Base-by-base conservation (phyloP, 106 monocot genomes). In the Apostasia ramifera region DNA sequence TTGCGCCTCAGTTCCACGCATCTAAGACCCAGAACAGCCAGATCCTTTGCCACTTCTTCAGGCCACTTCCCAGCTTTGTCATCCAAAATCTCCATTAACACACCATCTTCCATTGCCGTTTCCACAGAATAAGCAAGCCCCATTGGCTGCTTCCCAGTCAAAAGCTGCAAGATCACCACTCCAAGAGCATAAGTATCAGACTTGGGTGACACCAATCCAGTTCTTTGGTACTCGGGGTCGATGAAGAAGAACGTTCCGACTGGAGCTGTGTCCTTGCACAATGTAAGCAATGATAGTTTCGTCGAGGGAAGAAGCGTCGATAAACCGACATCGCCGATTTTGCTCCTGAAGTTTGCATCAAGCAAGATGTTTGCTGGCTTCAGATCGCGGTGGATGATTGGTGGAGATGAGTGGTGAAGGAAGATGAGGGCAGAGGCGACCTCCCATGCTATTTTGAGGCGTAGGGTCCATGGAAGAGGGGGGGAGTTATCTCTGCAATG, bases 331-430 rank as follows among this genome's bases (percentile, higher is more conserved):
- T 88, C 88, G 53, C 84, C 88, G 8, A 88, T 84, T 65, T 88
- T 84, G 64, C 84, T 79, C 7, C 77, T 70, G 14, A 79, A 73
- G 53, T 88, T 88, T 2, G 50, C 47, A 53, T 84, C 81, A 9
- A 88, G 84, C 73, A 88, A 72, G 54, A 88, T 84, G 46, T 84
- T 88, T 9, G 88, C 88, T 12, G 88, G 88, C n/a, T 88, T 88
- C 13, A 88, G 84, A 74, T 88, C 88, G 3, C 84, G 79, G 44
- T 88, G 88, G 47, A 88, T 72, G 43, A 88, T 79, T 1, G 88
- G 81, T 47, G 84, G 80, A 41, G 70, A 79, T 47, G 81, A 53
- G 13, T 68, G 77, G 47, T 88, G 88, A 0, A 88, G 79, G 56
- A 81, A 88, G 39, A 44, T 53, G 4, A 88, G 84, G 26, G 79